These are phyloP conservation scores for Tetrahymena thermophila DNA, from an alignment of 73 alveolate genomes.

Conservation along the genomic window DNA sequence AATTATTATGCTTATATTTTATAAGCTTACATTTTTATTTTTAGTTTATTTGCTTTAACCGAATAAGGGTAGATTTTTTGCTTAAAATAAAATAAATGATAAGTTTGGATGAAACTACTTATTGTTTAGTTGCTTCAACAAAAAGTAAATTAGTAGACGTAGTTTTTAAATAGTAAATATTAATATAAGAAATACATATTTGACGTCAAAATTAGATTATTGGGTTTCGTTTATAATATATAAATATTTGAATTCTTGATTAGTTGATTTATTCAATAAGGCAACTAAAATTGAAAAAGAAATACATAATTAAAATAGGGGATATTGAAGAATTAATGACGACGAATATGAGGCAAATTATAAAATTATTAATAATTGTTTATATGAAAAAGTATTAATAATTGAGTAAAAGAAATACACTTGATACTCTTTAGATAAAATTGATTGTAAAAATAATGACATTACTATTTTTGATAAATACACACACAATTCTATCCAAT, in stretches of 20 bases:
- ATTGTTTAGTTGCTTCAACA: background rate
- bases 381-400: background rate
- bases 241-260: background rate
- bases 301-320: background rate
- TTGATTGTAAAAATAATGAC: background rate
- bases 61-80: background rate
- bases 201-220: background rate
- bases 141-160: background rate
- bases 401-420: background rate
- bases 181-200: background rate
- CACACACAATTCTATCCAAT: background rate
- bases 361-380: too few species aligned
- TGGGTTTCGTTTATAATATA: too few species aligned
- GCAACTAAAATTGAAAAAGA: background rate
- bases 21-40: too few species aligned
- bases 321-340: background rate
- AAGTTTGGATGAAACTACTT: too few species aligned
- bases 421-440: background rate
- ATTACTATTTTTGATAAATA: background rate
- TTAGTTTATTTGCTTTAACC: too few species aligned
- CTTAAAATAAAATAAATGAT: background rate
- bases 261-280: too few species aligned
- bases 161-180: background rate
- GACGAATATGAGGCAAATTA: background rate
- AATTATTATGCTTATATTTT: too few species aligned